These are phyloP conservation scores for Cenchrus purpureus DNA, from an alignment of 176 grass and related monocot genomes.

Conservation along the genomic window DNA sequence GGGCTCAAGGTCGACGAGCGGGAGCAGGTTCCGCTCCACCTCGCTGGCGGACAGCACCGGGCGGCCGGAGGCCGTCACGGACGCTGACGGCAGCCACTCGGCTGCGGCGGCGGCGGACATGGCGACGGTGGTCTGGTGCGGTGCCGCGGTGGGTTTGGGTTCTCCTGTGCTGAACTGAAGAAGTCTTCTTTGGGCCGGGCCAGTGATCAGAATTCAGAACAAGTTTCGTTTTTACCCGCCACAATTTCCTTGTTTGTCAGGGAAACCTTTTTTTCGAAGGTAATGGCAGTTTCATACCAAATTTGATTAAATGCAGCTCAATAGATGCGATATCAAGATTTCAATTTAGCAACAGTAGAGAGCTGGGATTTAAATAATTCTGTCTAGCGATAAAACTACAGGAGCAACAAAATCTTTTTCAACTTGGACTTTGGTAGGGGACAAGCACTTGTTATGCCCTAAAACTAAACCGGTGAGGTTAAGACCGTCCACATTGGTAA, in stretches of 20 bases:
- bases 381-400: background rate
- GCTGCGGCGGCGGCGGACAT: constrained; percentile 43
- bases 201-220: background rate
- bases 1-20: constrained; percentile 73
- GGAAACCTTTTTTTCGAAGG: too few relatives aligned
- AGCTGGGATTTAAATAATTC: too few relatives aligned
- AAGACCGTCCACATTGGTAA: too few relatives aligned
- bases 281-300: too few relatives aligned
- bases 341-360: too few relatives aligned
- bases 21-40: constrained; percentile 80
- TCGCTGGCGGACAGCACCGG: constrained; percentile 71
- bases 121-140: background rate
- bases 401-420: background rate
- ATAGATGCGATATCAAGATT: too few relatives aligned
- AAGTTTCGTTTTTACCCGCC: too few relatives aligned
- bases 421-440: too few relatives aligned
- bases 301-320: too few relatives aligned
- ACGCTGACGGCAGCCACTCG: constrained; percentile 61
- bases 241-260: too few relatives aligned
- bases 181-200: background rate
- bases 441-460: too few relatives aligned
- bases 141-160: background rate
- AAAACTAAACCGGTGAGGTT: too few relatives aligned
- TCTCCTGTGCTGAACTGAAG: background rate
- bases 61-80: constrained; percentile 78